These are phyloP conservation scores for Benincasa hispida DNA, from an alignment of 306 rosid genomes.

Conservation along the genomic window DNA sequence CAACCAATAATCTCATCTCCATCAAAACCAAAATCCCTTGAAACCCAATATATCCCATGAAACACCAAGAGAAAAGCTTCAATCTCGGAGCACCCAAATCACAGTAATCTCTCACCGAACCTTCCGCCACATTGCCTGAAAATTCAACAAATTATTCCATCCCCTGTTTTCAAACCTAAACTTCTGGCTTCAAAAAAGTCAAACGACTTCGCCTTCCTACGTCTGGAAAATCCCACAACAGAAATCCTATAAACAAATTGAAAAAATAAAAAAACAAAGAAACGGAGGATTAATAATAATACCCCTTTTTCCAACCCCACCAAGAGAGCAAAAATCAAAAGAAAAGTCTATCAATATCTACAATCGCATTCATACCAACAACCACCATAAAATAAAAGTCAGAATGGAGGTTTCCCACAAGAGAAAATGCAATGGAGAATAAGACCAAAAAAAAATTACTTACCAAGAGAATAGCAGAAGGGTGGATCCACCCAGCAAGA, in stretches of 20 bases:
- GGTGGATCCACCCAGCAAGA: neutral
- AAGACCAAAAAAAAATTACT: neutral
- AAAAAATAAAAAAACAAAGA: neutral
- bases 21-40: constrained; percentile 21
- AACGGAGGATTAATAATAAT: neutral
- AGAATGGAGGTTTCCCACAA: neutral
- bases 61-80: neutral
- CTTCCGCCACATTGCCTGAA: neutral
- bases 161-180: neutral
- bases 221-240: constrained; percentile 1
- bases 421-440: neutral
- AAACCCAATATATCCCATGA: constrained; percentile 13
- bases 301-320: neutral
- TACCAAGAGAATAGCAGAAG: neutral
- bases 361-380: neutral
- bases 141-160: neutral
- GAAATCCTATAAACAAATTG: neutral
- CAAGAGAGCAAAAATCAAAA: neutral
- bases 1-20: constrained; percentile 33
- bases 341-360: neutral
- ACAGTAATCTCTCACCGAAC: neutral
- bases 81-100: neutral
- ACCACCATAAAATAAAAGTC: neutral
- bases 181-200: neutral
- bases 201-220: neutral